Base-by-base conservation (phyloP, 1,284 basidiomycete genomes). In the Porodaedalea pini region DNA sequence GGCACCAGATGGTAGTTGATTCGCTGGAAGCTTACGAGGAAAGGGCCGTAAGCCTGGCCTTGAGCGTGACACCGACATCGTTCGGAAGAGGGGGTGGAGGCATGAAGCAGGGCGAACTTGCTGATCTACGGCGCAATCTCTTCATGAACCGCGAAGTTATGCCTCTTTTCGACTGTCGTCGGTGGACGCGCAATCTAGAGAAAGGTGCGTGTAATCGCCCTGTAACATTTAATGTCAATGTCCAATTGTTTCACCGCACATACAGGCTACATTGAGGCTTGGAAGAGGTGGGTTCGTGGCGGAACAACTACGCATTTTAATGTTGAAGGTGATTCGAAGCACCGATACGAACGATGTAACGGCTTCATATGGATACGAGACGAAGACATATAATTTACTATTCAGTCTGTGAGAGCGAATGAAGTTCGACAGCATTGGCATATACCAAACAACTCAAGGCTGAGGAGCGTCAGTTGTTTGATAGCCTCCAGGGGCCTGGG, bases 161-260 rank as follows among this genome's bases (percentile, higher is more conserved):
- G 64, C 75, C 79, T 0, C 67, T 85, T 40, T 85, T 85, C 58
- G 82, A 86, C 62, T 84, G 83, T 0, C 61, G 58, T 40, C 69
- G 77, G 27, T 85, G 83, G 83, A 76, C 75, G 11, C 65, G 68
- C 31, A 81, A 82, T 59, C 62, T 84, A 43, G 83, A 85, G 67
- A 76, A 76, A 61, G 79, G 49, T 51, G 21, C 19, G 37, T 11
- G 7, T 47, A 17, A 8, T 21, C 19, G 19, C 25, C 2, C 41
- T 21, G n/a, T 31, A 15, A 13, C 13, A 4, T 51, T 37, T 10
- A 25, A 51, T 27, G 11, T 37, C 23, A 5, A 21, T 21, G 10
- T 21, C 15, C 5, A n/a, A 43, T n/a, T 7, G 41, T n/a, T 23
- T 43, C n/a, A 43, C n/a, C 8, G 15, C 32, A 6, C 23, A 37